Conservation (phyloP, 2,329 filamentous ascomycete species). For the Akanthomyces lecanii region DNA sequence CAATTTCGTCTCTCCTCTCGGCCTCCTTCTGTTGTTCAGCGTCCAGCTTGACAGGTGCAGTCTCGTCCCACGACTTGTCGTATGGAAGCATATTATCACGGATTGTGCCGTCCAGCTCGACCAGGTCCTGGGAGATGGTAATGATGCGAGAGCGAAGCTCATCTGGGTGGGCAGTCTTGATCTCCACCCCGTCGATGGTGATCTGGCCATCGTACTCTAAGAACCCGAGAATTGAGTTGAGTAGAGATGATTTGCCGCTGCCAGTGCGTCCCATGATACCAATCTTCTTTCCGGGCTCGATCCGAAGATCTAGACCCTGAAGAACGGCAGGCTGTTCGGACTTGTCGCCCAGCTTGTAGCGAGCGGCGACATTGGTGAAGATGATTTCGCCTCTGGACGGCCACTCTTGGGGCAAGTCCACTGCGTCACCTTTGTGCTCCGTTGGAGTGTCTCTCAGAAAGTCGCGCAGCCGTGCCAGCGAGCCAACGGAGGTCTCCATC, state of each 20-base stretch:
- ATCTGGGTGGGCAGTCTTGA: constrained; percentile 41
- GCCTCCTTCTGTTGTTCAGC: not conserved
- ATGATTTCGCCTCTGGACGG: not conserved
- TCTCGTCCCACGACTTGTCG: not conserved
- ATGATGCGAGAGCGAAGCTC: constrained; percentile 1
- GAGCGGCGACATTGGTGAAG: not conserved
- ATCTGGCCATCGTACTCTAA: constrained; percentile 60
- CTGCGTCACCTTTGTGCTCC: not conserved
- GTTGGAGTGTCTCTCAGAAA: not conserved
- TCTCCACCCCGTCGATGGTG: constrained; percentile 63
- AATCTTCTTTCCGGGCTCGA: constrained; percentile 57
- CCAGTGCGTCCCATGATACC: constrained; percentile 67
- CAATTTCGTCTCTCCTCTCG: not conserved
- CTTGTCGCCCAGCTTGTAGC: not conserved
- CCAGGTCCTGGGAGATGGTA: not conserved
- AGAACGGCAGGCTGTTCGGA: constrained; percentile 28
- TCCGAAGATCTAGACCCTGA: constrained; percentile 58
- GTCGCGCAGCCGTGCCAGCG: not conserved
- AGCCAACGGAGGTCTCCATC: not conserved
- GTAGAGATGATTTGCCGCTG: constrained; percentile 65
- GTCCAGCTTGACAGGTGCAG: not conserved
- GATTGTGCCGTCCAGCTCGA: constrained; percentile 7
- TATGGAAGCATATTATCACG: not conserved
- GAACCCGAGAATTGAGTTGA: constrained; percentile 66
- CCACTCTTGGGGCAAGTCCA: not conserved